These are phyloP conservation scores for Dactylellina parvicollis DNA, from an alignment of 2,329 filamentous ascomycete species.

Conservation along the genomic window DNA sequence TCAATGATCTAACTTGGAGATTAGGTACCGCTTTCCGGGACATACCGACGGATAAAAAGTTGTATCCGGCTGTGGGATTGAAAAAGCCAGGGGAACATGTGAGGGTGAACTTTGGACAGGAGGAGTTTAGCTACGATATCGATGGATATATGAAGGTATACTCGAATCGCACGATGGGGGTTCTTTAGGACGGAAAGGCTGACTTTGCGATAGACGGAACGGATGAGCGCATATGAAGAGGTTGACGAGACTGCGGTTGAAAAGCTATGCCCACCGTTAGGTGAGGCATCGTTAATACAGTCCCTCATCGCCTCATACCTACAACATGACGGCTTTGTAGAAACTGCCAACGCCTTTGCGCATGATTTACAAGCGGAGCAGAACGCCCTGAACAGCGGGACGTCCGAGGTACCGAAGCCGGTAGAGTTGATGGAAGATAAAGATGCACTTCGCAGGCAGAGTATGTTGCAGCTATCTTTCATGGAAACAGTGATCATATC, in stretches of 20 bases:
- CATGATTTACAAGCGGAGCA: constrained; percentile 81
- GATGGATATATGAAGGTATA: constrained; percentile 81
- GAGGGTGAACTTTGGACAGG: constrained; percentile 74
- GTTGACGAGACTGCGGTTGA: constrained; percentile 71
- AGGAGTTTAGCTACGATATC: constrained; percentile 89
- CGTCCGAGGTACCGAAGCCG: constrained; percentile 63
- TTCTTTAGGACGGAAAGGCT: too few relatives aligned
- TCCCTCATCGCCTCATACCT: constrained; percentile 78
- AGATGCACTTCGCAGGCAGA: constrained; percentile 85
- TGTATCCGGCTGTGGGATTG: constrained; percentile 75
- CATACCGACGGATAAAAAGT: constrained; percentile 67
- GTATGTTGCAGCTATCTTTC: constrained; percentile 65
- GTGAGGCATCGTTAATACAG: constrained; percentile 82
- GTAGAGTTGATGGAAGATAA: constrained; percentile 80
- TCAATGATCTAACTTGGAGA: constrained; percentile 43
- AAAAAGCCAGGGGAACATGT: constrained; percentile 73
- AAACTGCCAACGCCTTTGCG: constrained; percentile 88
- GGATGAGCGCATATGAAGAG: constrained; percentile 68
- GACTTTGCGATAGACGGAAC: constrained; percentile 67
- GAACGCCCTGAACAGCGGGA: constrained; percentile 69
- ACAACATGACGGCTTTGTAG: constrained; percentile 93
- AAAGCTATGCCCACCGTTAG: constrained; percentile 70
- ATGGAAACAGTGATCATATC: background rate
- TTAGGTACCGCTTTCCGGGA: constrained; percentile 77
- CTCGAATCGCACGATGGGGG: constrained; percentile 53